Percentiles rank a stretch among this genome's conserved stretches.
These are phyloP conservation scores for Populus trichocarpa DNA, from an alignment of 441 rosid genomes.

Conservation along the genomic window DNA sequence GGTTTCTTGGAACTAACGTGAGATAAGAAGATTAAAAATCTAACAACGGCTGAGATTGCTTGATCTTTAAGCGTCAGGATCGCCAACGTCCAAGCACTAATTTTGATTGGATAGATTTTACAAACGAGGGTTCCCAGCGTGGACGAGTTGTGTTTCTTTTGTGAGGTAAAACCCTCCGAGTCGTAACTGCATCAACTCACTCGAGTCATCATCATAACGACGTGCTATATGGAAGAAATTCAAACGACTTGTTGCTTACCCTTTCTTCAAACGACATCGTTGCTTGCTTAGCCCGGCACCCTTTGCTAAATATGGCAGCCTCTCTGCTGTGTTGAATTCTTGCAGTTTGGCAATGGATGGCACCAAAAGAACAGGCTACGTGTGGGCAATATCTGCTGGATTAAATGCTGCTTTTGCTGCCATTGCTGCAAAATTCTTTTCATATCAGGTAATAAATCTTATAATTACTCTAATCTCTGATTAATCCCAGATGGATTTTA, in stretches of 20 bases:
- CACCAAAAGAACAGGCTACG: conserved; percentile 43
- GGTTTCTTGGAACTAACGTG: neutral
- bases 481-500: neutral
- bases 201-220: neutral
- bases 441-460: conserved; percentile 33
- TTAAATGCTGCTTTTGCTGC: conserved; percentile 79
- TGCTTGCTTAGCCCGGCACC: neutral
- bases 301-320: neutral
- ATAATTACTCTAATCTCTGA: neutral
- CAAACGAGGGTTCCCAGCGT: conserved; percentile 25
- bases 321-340: neutral
- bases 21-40: neutral
- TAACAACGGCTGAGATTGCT: neutral
- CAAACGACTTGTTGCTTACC: neutral
- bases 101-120: conserved; percentile 10
- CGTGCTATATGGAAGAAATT: neutral
- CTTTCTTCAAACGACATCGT: neutral
- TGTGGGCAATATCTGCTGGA: conserved; percentile 72
- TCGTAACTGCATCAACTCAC: neutral
- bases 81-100: neutral
- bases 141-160: conserved; percentile 27
- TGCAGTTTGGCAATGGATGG: conserved; percentile 21
- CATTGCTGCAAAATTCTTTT: conserved; percentile 64
- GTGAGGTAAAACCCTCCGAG: neutral
- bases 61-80: neutral